phyloP scores from a whole-genome alignment of 371 early-diverging fungal genomes.

The Mucor mucedo region DNA sequence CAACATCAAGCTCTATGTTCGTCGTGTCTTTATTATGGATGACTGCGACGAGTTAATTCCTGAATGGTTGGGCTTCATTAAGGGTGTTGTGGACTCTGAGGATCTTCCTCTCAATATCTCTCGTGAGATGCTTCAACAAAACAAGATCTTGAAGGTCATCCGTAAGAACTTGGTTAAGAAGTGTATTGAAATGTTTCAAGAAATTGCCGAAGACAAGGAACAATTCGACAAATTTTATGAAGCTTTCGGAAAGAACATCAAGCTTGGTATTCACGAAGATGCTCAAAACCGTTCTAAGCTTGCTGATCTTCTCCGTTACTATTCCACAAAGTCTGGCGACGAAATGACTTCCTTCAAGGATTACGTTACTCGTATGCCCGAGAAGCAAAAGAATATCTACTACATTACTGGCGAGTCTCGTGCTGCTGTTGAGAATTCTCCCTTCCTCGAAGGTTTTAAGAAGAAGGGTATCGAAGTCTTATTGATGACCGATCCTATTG shows the following conservation, averaged over 20 bases:
- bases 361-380: constrained; percentile 80
- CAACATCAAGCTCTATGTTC: constrained; percentile 84
- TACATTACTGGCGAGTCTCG: constrained; percentile 98
- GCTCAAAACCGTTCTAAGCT: constrained; percentile 66
- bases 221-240: constrained; percentile 77
- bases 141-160: constrained; percentile 75
- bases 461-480: constrained; percentile 97
- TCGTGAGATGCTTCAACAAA: constrained; percentile 86
- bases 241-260: constrained; percentile 69
- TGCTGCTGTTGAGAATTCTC: constrained; percentile 93
- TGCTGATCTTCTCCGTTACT: constrained; percentile 73
- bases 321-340: constrained; percentile 66
- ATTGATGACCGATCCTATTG: constrained; percentile 95
- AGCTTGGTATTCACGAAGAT: constrained; percentile 81
- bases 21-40: constrained; percentile 89
- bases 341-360: constrained; percentile 72
- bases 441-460: constrained; percentile 98
- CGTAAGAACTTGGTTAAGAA: constrained; percentile 81
- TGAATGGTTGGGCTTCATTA: constrained; percentile 61
- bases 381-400: constrained; percentile 87
- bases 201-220: constrained; percentile 69
- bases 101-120: constrained; percentile 91
- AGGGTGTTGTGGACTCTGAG: constrained; percentile 82
- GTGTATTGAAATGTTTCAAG: constrained; percentile 76
- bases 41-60: constrained; percentile 72